Conservation (phyloP, 2,329 filamentous ascomycete genomes). For the Penicillium brevicompactum region DNA sequence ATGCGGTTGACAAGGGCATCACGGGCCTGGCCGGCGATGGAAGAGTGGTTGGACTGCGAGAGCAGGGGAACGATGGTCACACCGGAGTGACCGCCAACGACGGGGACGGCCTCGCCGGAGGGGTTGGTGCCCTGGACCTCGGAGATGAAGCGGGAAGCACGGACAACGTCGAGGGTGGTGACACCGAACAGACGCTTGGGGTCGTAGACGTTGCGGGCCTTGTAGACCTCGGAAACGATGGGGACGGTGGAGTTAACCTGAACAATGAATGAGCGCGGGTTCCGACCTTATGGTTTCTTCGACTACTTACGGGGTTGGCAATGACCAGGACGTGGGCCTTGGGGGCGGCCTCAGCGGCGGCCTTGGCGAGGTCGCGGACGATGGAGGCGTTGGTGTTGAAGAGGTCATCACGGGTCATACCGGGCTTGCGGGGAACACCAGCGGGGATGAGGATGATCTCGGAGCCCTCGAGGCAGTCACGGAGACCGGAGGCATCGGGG, state of each 20-base stretch:
- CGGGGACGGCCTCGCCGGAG: constrained; percentile 88
- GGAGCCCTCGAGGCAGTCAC: constrained; percentile 76
- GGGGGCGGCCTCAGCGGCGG: constrained; percentile 81
- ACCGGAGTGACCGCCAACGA: constrained; percentile 95
- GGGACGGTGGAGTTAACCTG: constrained; percentile 97
- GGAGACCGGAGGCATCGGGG: constrained; percentile 73
- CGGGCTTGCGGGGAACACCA: constrained; percentile 97
- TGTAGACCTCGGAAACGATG: constrained; percentile 96
- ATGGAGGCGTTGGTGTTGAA: constrained; percentile 99
- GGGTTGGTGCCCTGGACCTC: constrained; percentile 91
- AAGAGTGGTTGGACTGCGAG: constrained; percentile 85
- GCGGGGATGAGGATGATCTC: constrained; percentile 97
- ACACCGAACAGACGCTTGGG: constrained; percentile 99
- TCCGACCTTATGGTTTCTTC: not conserved
- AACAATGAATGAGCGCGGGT: not conserved
- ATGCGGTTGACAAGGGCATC: constrained; percentile 86
- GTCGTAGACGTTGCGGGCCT: constrained; percentile 94
- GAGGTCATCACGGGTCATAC: constrained; percentile 98
- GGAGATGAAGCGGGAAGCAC: constrained; percentile 95
- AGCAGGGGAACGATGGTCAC: constrained; percentile 98
- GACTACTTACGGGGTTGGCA: constrained; percentile 76
- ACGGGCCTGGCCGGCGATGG: constrained; percentile 74
- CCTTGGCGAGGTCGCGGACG: constrained; percentile 97
- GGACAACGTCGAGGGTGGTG: constrained; percentile 98
- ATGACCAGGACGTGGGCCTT: constrained; percentile 97